Evolutionary conservation across 1,284 basidiomycete genomes (phyloP), one percentile per base, ranked within the genome.

Genomic region (Rhizoctonia solani): DNA sequence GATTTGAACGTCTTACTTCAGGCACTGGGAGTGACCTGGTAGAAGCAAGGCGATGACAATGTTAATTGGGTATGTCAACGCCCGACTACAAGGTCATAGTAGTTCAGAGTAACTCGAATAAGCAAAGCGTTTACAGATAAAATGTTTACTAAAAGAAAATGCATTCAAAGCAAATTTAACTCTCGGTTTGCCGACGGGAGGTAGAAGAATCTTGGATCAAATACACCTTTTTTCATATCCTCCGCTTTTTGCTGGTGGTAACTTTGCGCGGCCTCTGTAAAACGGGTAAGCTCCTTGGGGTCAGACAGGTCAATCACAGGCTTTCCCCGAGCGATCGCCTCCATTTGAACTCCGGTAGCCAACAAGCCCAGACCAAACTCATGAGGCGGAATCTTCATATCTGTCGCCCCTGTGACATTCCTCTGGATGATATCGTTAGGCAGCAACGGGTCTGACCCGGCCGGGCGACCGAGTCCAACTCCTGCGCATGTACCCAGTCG

Each of bases 401-500:
- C 30, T 27, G 56, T 59, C 3, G 79, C 78, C n/a, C 68, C 69
- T 1, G 61, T 37, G 25, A 75, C 76, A 42, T 74, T 73, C 19
- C 80, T 79, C 16, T 72, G 71, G 49, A 81, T 63, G 53, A 83
- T 74, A 34, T 79, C 76, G 19, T 72, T 73, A 21, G 76, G 77
- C 6, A 83, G 71, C 72, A 78, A 75, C 1, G 82, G 81, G 65
- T 83, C 82, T 27, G 78, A 76, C 1, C 77, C 73, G 5, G 82
- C 72, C 0, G 82, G 82, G 23, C 82, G 76, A 2, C 72, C 82
- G 29, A 83, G 73, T 25, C 82, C 82, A 55, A 83, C 72, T 50
- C 81, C 74, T 25, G 77, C 74, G 5, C 76, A 74, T 8, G 74
- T 73, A 13, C 76, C 72, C 5, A 54, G 66, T 1, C 67, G 37